phyloP scores from a whole-genome alignment of 2,329 filamentous ascomycete genomes.

The Colletotrichum aenigma region DNA sequence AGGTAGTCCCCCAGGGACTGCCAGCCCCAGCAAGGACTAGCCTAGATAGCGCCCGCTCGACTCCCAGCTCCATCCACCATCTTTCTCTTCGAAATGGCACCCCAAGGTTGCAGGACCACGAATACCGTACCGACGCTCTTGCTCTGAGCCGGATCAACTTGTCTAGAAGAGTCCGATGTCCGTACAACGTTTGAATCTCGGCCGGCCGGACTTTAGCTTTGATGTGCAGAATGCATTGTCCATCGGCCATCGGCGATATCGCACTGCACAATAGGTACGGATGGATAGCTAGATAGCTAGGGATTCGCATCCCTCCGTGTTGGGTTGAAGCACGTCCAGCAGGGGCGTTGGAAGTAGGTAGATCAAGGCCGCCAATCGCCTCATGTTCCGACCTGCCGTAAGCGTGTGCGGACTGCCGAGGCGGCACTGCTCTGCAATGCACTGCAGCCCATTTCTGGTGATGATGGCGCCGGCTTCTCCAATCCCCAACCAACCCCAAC shows the following conservation, averaged over 20 bases:
- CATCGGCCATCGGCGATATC: not conserved
- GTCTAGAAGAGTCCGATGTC: not conserved
- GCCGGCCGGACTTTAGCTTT: not conserved
- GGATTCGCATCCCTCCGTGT: not conserved
- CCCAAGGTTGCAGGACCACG: not conserved
- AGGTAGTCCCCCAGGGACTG: no score
- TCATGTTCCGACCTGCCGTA: constrained; percentile 5
- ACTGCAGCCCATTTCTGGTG: not conserved
- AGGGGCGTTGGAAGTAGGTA: no score
- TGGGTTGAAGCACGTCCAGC: not conserved
- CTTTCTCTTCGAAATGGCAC: no score
- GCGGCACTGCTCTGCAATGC: not conserved
- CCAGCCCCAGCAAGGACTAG: not conserved
- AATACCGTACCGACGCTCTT: not conserved
- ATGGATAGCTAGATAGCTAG: no score
- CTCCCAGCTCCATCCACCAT: not conserved
- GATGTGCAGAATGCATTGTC: not conserved
- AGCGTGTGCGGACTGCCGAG: constrained; percentile 2
- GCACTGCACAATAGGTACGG: not conserved
- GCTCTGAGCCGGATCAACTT: not conserved
- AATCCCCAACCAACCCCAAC: not conserved
- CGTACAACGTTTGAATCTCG: not conserved
- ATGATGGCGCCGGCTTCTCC: not conserved
- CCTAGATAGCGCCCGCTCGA: not conserved
- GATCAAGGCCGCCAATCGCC: not conserved